phyloP scores from a whole-genome alignment of 2,329 filamentous ascomycete species.

The Fusarium abutilonis region DNA sequence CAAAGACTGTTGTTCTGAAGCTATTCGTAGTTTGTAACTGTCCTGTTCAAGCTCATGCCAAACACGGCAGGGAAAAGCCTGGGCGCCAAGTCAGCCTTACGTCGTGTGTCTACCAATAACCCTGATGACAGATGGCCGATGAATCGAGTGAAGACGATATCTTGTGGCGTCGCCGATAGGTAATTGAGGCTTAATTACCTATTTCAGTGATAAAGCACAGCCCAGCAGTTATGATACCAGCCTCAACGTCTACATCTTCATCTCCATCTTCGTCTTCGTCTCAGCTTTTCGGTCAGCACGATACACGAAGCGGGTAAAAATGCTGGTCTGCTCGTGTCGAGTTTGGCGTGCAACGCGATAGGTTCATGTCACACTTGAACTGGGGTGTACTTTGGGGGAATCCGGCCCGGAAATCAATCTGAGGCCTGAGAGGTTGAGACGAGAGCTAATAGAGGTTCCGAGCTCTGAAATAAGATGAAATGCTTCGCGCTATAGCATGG shows the following conservation, averaged over 20 bases:
- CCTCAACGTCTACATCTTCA: not conserved
- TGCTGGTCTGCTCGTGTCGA: slow-evolving; percentile 3
- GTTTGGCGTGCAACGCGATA: slow-evolving; percentile 6
- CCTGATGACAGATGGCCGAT: slow-evolving; percentile 1
- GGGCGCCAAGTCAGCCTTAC: not conserved
- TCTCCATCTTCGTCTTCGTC: not conserved
- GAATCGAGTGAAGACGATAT: not conserved
- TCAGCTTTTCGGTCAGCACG: not conserved
- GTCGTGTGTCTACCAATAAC: slow-evolving; percentile 1
- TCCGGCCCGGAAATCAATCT: slow-evolving; percentile 35
- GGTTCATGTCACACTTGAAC: slow-evolving; percentile 2
- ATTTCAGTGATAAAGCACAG: too few relatives aligned
- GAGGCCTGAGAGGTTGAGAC: slow-evolving; percentile 17
- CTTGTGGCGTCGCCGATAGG: slow-evolving; percentile 22
- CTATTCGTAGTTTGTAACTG: too few relatives aligned
- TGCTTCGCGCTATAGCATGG: slow-evolving; percentile 15
- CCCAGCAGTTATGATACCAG: not conserved
- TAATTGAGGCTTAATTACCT: not conserved
- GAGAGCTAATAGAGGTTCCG: not conserved
- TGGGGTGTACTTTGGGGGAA: slow-evolving; percentile 29
- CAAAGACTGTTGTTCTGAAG: not conserved
- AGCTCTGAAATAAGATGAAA: slow-evolving; percentile 31
- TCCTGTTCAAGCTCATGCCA: not conserved
- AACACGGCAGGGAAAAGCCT: not conserved
- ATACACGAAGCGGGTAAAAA: slow-evolving; percentile 5